Evolutionary conservation across 2,329 filamentous ascomycete species (phyloP), one percentile per base, ranked within the genome.

Genomic region (Sphaerulina vaccinii): DNA sequence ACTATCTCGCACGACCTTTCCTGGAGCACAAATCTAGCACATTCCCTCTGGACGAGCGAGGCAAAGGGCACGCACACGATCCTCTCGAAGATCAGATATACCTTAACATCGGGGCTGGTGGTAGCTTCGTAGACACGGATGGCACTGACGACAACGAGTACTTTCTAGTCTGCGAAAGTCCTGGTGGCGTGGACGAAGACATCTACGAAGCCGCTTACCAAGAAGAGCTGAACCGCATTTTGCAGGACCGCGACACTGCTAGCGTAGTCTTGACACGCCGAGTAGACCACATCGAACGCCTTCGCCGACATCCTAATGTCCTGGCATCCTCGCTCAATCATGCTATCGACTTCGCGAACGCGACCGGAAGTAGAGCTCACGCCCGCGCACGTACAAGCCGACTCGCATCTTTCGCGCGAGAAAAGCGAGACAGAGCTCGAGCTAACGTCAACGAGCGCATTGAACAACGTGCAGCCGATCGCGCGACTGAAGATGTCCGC

Each of bases 201-300:
- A 86, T 97, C 52, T 96, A 96, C 68, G 89, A 95, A 68, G 83
- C 81, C 1, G 92, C 92, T 0, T 96, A 95, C 67, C 83, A 88
- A 64, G 82, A 87, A 55, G 89, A 96, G 71, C 81, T 93, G 22
- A 80, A 86, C 52, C 80, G 85, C 13, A 92, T 96, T 62, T 71
- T 80, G 23, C 70, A 74, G 57, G 65, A 72, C 56, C 56, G 55
- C 5, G 68, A 71, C 21, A 64, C 68, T 27, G 76, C 83, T 1
- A 84, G 77, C 15, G 75, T 88, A 13, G 87, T 85, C 52, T 70
- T 79, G 10, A 78, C 72, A 0, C 68, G 75, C 10, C 69, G 75
- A 24, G 75, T 79, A 21, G 76, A 79, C 50, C 71, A 75, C 47
- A 59, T 61, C 8, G 59, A 59, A 35, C 43, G 53, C 9, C 51